Evolutionary conservation across 2,329 filamentous ascomycete species (phyloP).

Genomic region (Ampelomyces quisqualis): DNA sequence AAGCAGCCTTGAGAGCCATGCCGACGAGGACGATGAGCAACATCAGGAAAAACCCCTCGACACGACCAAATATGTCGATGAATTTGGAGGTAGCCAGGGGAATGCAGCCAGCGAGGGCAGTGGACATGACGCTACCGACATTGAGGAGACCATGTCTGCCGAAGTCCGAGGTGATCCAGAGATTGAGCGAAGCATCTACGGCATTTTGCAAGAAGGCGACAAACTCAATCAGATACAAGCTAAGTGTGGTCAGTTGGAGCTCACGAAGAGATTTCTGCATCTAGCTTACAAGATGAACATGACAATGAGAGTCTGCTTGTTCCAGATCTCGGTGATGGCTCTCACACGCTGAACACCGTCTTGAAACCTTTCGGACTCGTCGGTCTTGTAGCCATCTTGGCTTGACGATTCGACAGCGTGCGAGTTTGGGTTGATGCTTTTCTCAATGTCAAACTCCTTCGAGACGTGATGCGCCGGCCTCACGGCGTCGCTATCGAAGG

Average conservation of each 20-base stretch:
- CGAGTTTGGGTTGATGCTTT: constrained; percentile 12
- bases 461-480: constrained; percentile 17
- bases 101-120: constrained; percentile 40
- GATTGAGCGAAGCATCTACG: constrained; percentile 43
- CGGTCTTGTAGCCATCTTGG: constrained; percentile 15
- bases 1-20: constrained; percentile 68
- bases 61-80: constrained; percentile 46
- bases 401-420: constrained; percentile 9
- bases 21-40: constrained; percentile 32
- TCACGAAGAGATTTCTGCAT: background rate
- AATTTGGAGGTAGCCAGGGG: constrained; percentile 45
- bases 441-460: constrained; percentile 23
- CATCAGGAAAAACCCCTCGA: constrained; percentile 44
- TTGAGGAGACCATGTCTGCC: constrained; percentile 38
- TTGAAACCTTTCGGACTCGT: constrained; percentile 36
- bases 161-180: constrained; percentile 46
- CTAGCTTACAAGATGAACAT: constrained; percentile 43
- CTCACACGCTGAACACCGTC: constrained; percentile 44
- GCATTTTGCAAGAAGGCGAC: constrained; percentile 52
- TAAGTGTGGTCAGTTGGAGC: constrained; percentile 14
- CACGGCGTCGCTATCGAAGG: constrained; percentile 15
- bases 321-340: constrained; percentile 47
- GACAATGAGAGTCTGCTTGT: constrained; percentile 38
- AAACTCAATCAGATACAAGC: constrained; percentile 52
- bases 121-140: constrained; percentile 40